A percentile compares a stretch with the other conserved stretches of the same genome.
These are phyloP conservation scores for Lanmaoa pseudosensibilis DNA, from an alignment of 768 basidiomycete genomes.

Conservation along the genomic window DNA sequence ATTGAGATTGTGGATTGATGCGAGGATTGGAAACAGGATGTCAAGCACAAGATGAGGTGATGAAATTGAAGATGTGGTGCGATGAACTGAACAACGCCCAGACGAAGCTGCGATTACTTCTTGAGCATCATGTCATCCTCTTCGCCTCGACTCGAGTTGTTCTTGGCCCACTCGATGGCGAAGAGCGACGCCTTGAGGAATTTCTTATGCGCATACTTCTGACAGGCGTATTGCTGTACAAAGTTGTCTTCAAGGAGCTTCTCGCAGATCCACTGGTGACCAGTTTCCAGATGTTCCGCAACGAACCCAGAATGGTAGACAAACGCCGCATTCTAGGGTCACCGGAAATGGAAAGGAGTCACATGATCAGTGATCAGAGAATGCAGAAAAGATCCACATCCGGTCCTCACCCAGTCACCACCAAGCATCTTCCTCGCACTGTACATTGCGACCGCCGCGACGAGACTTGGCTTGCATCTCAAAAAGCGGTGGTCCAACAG, in stretches of 20 bases:
- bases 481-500: constrained; percentile 91
- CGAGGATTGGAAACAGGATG: constrained; percentile 36
- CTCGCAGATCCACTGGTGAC: constrained; percentile 79
- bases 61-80: constrained; percentile 26
- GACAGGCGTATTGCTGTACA: constrained; percentile 82
- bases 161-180: constrained; percentile 73
- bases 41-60: constrained; percentile 37
- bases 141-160: constrained; percentile 41
- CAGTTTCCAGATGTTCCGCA: constrained; percentile 81
- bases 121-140: constrained; percentile 32
- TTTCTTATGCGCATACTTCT: constrained; percentile 97
- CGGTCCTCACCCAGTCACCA: constrained; percentile 86
- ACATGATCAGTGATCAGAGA: constrained; percentile 28
- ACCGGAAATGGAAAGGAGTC: constrained; percentile 29
- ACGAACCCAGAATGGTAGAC: constrained; percentile 92
- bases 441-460: constrained; percentile 98
- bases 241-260: constrained; percentile 81
- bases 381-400: constrained; percentile 12
- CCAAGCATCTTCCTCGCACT: constrained; percentile 91
- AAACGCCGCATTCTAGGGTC: constrained; percentile 80
- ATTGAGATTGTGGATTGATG: constrained; percentile 38
- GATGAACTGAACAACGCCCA: constrained; percentile 19
- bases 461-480: constrained; percentile 87
- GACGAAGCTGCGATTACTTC: constrained; percentile 25
- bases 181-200: constrained; percentile 89